Base-by-base conservation (phyloP, 108 stramenopile species). In the Cyclotella sp. region DNA sequence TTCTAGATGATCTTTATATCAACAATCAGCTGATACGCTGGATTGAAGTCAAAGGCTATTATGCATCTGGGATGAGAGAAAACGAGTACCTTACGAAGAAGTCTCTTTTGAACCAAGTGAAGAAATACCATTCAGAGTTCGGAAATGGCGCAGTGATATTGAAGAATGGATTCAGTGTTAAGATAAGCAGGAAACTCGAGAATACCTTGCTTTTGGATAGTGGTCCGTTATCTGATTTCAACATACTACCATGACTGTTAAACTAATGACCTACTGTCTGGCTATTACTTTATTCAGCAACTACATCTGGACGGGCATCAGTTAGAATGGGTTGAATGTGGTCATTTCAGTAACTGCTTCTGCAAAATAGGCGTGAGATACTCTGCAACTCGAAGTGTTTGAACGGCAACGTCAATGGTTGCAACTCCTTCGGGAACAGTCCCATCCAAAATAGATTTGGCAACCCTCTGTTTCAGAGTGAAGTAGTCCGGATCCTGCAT, bases 401-500 rank as follows among this genome's bases (percentile, higher is more conserved):
- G 90, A n/a, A 93, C 84, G 12, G 89, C 94, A 27, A 92, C 82
- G 13, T 88, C 85, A 78, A 95, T 89, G 24, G 82, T 87, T 28
- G 95, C 95, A 18, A 96, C 91, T 53, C 91, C 90, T 47, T 87
- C 80, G n/a, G 89, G 78, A 9, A 63, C 62, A 6, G 65, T 61
- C 3, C 78, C 83, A 40, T 75, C 78, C 30, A 82, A 54, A 39
- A 72, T 75, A 66, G 77, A 49, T 15, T 78, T 45, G 19, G 80
- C 84, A 15, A 92, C 89, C 16, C 85, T 77, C 27, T 88, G 68
- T 68, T 96, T 96, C 13, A 96, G 75, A 59, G 72, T 84, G 55
- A 81, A 55, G 57, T 96, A 96, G 77, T 96, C 95, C 11, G 88
- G 86, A 87, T 84, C 78, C 70, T 96, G 92, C 42, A 86, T 84